These are phyloP conservation scores for Penicillium concentricum DNA, from an alignment of 2,329 filamentous ascomycete species.

Conservation along the genomic window DNA sequence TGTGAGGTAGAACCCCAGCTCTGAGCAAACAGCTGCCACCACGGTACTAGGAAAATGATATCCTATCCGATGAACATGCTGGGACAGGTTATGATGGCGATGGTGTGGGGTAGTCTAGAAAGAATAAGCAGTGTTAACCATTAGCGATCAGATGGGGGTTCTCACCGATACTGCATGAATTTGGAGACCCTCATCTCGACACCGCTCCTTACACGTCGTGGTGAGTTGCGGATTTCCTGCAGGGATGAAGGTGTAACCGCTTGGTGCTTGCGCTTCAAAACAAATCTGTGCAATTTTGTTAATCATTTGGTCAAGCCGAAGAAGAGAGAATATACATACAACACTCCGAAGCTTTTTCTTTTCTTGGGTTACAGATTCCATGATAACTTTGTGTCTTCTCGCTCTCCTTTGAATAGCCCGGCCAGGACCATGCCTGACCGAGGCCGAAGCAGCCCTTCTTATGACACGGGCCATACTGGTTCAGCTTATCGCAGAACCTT, in stretches of 20 bases:
- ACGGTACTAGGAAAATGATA: conserved; percentile 63
- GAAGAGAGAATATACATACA: conserved; percentile 35
- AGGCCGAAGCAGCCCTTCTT: conserved; percentile 34
- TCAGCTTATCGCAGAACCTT: conserved; percentile 20
- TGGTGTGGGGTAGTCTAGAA: conserved; percentile 51
- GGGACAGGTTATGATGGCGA: conserved; percentile 54
- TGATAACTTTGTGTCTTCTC: conserved; percentile 56
- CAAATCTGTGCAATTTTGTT: conserved; percentile 49
- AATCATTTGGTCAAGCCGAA: conserved; percentile 24
- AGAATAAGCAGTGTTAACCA: conserved; percentile 17
- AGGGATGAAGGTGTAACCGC: conserved; percentile 62
- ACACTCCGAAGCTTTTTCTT: conserved; percentile 59
- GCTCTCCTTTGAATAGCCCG: conserved; percentile 34
- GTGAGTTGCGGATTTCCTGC: conserved; percentile 61
- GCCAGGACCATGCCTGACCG: conserved; percentile 35
- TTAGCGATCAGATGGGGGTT: conserved; percentile 19
- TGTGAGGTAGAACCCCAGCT: conserved; percentile 47
- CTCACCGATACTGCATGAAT: conserved; percentile 62
- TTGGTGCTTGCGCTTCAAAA: conserved; percentile 55
- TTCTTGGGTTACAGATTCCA: conserved; percentile 58
- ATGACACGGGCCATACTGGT: conserved; percentile 39
- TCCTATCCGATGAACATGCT: conserved; percentile 62
- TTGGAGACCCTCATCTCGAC: conserved; percentile 53
- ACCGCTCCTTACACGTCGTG: conserved; percentile 59
- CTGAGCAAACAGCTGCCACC: conserved; percentile 56